Evolutionary conservation across 176 grass and related monocot species (phyloP), one percentile per base, ranked within the genome.

Genomic region (Bolboschoenus planiculmis): DNA sequence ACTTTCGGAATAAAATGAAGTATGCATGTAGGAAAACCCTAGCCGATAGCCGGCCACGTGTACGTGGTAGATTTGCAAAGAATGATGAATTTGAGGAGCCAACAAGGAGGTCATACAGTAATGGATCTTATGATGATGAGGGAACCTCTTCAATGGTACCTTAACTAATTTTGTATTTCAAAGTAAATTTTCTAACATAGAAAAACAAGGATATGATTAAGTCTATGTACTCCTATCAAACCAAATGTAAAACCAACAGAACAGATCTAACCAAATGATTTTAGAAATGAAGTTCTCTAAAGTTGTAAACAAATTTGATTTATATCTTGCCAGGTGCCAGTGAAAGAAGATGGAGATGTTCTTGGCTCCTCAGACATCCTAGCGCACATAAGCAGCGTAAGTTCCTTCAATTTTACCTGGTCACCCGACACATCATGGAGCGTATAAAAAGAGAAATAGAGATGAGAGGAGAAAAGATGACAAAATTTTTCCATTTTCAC

Each of bases 1-100:
- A 46, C 24, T 77, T 51, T 51, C 7, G 6, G 7, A 53, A 43
- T 40, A 77, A 50, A 77, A 53, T 91, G 79, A 91, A 99, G 97
- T 99, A 99, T 24, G 97, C 93, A 68, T 99, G 97, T 81, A 91
- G 97, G 78, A 99, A 99, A 91, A 96, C 97, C 53, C 90, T 99
- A 83, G 97, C 97, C 33, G 97, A 99, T 73, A 99, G 91, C 80
- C 87, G 97, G 30, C 97, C 96, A 11, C 91, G 97, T 55, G 91
- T 99, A 44, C 91, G 91, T 0, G 97, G 97, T 83, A 89, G 97
- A 84, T 99, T 99, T 56, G 96, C 96, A 5, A 99, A 93, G 89
- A 94, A 93, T 33, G 92, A 99, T 20, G 91, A 95, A 29, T 85
- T 85, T 56, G 87, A 87, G 81, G 96, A 99, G 84, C 82, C 86